phyloP scores from a whole-genome alignment of 1,284 basidiomycete genomes.

The Rhodotorula sp. region DNA sequence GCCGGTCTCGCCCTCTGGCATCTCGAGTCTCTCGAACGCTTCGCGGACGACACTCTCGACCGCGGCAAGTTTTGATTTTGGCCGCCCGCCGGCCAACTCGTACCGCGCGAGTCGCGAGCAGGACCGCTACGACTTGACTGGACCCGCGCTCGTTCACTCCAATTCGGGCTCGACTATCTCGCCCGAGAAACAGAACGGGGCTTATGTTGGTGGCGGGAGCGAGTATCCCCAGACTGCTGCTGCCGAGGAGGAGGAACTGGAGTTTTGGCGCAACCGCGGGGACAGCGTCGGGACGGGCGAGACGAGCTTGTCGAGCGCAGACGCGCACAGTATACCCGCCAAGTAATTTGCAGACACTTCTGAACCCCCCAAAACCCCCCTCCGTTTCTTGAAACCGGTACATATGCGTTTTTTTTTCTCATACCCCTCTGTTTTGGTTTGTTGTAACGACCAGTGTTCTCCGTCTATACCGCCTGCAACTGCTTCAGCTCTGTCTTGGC shows the following conservation, averaged over 20 bases:
- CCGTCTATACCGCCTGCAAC: no score
- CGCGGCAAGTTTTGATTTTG: conserved; percentile 11
- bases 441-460: no score
- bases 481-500: no score
- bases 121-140: not conserved
- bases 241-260: not conserved
- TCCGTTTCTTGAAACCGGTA: no score
- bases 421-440: no score
- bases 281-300: conserved; percentile 10
- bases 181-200: not conserved
- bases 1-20: conserved; percentile 48
- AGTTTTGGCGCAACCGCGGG: not conserved
- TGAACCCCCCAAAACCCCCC: not conserved
- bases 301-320: conserved; percentile 4
- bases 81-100: not conserved
- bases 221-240: not conserved
- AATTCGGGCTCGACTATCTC: not conserved
- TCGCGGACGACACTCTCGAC: conserved; percentile 7
- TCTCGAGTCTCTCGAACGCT: conserved; percentile 10
- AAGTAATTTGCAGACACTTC: not conserved
- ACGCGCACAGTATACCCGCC: not conserved
- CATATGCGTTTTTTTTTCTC: no score
- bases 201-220: not conserved
- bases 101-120: not conserved
- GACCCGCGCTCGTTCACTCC: not conserved